Evolutionary conservation across 2,329 filamentous ascomycete species (phyloP), one percentile per base, ranked within the genome.

Genomic region (Cytospora piceicola): DNA sequence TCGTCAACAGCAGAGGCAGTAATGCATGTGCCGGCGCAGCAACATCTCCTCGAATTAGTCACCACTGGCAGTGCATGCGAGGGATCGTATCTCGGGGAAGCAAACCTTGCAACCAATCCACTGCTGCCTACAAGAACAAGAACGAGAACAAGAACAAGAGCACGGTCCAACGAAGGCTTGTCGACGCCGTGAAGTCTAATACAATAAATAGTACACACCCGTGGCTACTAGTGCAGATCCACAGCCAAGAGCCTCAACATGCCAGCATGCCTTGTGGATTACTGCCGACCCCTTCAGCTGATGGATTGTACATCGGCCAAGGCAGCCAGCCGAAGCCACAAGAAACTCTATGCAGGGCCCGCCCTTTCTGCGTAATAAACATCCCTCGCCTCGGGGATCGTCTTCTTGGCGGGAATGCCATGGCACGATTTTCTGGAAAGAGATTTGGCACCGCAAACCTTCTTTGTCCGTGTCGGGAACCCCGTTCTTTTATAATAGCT

Each of bases 231-330:
- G 32, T 34, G 32, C 11, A 34, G 32, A 34, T 8, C 11, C 11
- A 34, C 32, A 34, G 32, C 32, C 32, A 34, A 34, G 32, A 34
- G 34, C 36, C 59, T 30, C 59, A 34, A 61, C 29, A 17, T 42
- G 12, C 34, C 32, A 34, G 32, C 32, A 34, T 34, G 32, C 32
- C 32, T 34, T 3, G 15, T 57, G 27, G 56, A 64, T 66, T 51
- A 27, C 56, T 58, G 39, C 61, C 64, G 64, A 66, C 64, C 64
- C 64, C 64, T 46, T 30, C 55, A n/a, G n/a, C n/a, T n/a, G n/a
- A n/a, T n/a, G n/a, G n/a, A n/a, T n/a, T n/a, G n/a, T n/a, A n/a
- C n/a, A n/a, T n/a, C n/a, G n/a, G n/a, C n/a, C n/a, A n/a, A n/a
- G n/a, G n/a, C n/a, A 29, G 27, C 27, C 27, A 29, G 27, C 27